A percentile compares a stretch with the other conserved stretches of the same genome.
These are phyloP conservation scores for Naematelia aurantialba DNA, from an alignment of 768 basidiomycete species.

Conservation along the genomic window DNA sequence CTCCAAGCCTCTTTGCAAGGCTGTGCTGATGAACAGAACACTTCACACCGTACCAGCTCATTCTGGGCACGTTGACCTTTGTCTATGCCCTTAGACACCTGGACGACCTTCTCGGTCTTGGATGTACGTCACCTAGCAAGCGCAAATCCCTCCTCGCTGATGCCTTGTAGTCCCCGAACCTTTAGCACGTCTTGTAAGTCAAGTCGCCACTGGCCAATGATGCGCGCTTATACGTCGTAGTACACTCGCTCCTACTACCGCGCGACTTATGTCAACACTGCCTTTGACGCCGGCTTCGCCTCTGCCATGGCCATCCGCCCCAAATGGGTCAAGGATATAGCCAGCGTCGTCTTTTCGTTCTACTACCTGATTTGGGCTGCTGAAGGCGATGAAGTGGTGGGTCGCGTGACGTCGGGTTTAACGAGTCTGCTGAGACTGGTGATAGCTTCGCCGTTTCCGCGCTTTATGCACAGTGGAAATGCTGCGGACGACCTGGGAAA, in stretches of 20 bases:
- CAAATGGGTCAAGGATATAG: slow-evolving; percentile 84
- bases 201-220: background rate
- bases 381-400: slow-evolving; percentile 94
- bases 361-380: slow-evolving; percentile 88
- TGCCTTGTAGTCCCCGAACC: slow-evolving; percentile 66
- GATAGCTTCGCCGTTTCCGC: slow-evolving; percentile 80
- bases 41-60: slow-evolving; percentile 95
- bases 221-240: slow-evolving; percentile 51
- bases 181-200: slow-evolving; percentile 71
- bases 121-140: slow-evolving; percentile 57
- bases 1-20: slow-evolving; percentile 8
- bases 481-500: slow-evolving; percentile 94
- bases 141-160: background rate
- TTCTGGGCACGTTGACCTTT: slow-evolving; percentile 76
- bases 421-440: background rate
- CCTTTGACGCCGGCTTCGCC: slow-evolving; percentile 94
- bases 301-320: slow-evolving; percentile 90
- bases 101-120: slow-evolving; percentile 77
- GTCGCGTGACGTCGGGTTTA: slow-evolving; percentile 23
- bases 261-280: slow-evolving; percentile 89
- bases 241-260: slow-evolving; percentile 92
- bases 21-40: slow-evolving; percentile 54
- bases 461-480: slow-evolving; percentile 95
- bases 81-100: slow-evolving; percentile 80
- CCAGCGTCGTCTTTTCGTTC: slow-evolving; percentile 73